A percentile compares a stretch with the other conserved stretches of the same genome.
phyloP scores from a whole-genome alignment of 2,329 filamentous ascomycete species.

The Biscogniauxia marginata region DNA sequence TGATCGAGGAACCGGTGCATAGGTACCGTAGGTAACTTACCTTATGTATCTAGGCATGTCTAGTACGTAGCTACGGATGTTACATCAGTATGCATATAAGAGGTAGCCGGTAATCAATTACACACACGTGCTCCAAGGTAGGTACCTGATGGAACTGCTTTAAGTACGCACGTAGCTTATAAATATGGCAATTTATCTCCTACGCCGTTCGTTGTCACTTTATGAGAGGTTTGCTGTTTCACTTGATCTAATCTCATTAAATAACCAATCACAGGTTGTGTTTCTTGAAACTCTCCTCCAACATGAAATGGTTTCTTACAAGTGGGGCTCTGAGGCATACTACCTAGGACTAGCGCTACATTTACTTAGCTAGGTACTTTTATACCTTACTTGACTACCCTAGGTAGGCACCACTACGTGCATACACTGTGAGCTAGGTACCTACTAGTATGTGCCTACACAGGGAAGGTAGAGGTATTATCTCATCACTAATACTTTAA shows the following conservation, averaged over 20 bases:
- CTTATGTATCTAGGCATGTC: no score
- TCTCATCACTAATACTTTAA: no score
- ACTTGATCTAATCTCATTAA: slow-evolving; percentile 7
- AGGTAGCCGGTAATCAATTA: no score
- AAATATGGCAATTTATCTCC: neutral
- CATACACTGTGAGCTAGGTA: neutral
- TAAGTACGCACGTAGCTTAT: neutral
- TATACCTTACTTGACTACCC: neutral
- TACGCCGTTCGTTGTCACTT: neutral
- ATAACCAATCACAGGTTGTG: slow-evolving; percentile 10
- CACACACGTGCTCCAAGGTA: no score
- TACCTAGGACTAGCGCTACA: neutral
- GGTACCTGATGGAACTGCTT: no score
- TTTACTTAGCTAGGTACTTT: neutral
- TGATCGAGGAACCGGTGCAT: no score
- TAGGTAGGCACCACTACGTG: neutral
- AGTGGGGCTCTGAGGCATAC: neutral
- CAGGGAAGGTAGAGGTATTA: no score
- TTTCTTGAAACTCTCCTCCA: slow-evolving; percentile 12
- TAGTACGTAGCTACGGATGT: no score
- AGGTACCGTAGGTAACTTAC: no score
- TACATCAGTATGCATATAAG: no score
- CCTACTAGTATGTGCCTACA: neutral
- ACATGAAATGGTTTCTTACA: slow-evolving; percentile 11
- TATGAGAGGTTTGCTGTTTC: slow-evolving; percentile 12